A percentile compares a stretch with the other conserved stretches of the same genome.
Conservation (phyloP, 129 eudicot genomes). For the Chrysanthemum makinoi region DNA sequence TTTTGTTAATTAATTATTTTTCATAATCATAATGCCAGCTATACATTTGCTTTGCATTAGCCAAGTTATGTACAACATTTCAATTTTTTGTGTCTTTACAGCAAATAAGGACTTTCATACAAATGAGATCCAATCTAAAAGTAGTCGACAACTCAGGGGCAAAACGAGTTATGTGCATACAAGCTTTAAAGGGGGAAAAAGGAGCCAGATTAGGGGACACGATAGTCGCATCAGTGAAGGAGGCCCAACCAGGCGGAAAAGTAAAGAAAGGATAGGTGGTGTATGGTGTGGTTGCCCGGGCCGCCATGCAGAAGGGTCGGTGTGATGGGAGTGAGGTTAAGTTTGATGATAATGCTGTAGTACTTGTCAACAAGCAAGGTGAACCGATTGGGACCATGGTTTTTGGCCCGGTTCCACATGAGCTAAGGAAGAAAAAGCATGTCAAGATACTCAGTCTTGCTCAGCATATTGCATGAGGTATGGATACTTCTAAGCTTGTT, state of each 20-base stretch:
- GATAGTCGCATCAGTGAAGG: slow-evolving; percentile 78
- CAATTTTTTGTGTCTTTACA: slow-evolving; percentile 18
- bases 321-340: slow-evolving; percentile 86
- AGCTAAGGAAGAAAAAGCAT: slow-evolving; percentile 76
- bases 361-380: slow-evolving; percentile 78
- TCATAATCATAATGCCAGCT: no score
- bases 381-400: slow-evolving; percentile 88
- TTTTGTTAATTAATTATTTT: no score
- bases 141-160: slow-evolving; percentile 96
- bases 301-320: slow-evolving; percentile 80
- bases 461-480: slow-evolving; percentile 60
- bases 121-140: slow-evolving; percentile 85
- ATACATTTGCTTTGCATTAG: no score
- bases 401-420: slow-evolving; percentile 92
- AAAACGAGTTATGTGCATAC: slow-evolving; percentile 79
- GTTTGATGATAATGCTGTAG: slow-evolving; percentile 89
- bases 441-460: slow-evolving; percentile 91
- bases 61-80: background rate
- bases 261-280: slow-evolving; percentile 88
- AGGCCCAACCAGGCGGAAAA: slow-evolving; percentile 70
- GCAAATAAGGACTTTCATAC: slow-evolving; percentile 87
- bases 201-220: slow-evolving; percentile 86
- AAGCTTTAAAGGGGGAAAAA: slow-evolving; percentile 63
- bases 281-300: slow-evolving; percentile 81
- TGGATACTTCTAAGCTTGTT: background rate